Percentiles rank a stretch among this genome's conserved stretches.
Conservation (phyloP, 345 rosid species). For the Limnanthes douglasii region DNA sequence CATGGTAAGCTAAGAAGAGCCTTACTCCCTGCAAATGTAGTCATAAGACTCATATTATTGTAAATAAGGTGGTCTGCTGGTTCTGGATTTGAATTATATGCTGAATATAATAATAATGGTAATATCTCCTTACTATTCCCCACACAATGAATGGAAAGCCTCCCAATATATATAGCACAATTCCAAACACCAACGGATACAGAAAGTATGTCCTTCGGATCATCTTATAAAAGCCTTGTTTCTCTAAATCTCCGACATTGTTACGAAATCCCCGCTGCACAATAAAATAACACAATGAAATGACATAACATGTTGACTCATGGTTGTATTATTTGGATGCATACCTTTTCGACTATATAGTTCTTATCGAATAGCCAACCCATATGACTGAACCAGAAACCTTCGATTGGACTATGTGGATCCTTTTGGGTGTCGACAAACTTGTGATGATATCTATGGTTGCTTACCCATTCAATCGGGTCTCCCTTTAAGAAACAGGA, state of each 20-base stretch:
- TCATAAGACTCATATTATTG: too few relatives aligned
- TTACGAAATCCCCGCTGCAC: conserved; percentile 58
- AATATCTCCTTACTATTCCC: conserved; percentile 62
- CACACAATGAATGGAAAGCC: conserved; percentile 70
- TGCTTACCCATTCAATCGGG: conserved; percentile 93
- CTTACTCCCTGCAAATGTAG: conserved; percentile 70
- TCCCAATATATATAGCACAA: conserved; percentile 41
- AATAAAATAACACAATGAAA: neutral
- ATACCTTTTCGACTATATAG: conserved; percentile 33
- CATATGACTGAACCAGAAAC: conserved; percentile 90
- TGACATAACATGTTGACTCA: neutral
- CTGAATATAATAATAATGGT: neutral
- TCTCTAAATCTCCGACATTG: conserved; percentile 83
- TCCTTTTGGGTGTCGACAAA: conserved; percentile 76
- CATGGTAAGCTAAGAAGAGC: conserved; percentile 45
- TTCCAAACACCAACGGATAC: conserved; percentile 51
- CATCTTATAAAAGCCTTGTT: conserved; percentile 60
- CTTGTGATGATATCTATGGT: conserved; percentile 76
- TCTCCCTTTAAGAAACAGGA: conserved; percentile 11
- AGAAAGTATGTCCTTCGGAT: conserved; percentile 39
- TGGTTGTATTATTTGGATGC: too few relatives aligned
- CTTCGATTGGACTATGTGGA: conserved; percentile 89
- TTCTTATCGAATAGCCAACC: conserved; percentile 62
- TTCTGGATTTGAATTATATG: too few relatives aligned
- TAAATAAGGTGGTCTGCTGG: too few relatives aligned